Percentiles rank a stretch among this genome's conserved stretches.
Conservation (phyloP, 805 yeast genomes). For the Spathaspora passalidarum region DNA sequence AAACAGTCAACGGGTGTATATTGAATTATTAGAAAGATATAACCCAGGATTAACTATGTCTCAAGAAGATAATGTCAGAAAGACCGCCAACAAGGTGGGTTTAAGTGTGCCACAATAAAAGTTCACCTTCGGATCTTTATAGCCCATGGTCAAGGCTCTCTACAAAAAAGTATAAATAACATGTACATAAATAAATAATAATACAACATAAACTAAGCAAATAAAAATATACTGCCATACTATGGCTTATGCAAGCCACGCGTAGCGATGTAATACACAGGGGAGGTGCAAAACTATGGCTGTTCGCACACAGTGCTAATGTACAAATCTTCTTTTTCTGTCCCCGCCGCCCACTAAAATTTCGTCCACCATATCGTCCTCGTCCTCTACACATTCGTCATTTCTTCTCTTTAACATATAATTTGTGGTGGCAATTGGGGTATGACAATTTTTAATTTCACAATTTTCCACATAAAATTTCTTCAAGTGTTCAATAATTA, state of each 20-base stretch:
- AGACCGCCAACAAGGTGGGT: conserved; percentile 89
- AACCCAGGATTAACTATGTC: conserved; percentile 79
- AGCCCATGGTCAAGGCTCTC: no score
- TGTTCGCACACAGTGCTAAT: neutral
- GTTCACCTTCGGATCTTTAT: no score
- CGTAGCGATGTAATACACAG: no score
- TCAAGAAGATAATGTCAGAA: conserved; percentile 73
- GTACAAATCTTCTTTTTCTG: conserved; percentile 15
- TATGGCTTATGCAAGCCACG: no score
- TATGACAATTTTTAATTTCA: conserved; percentile 26
- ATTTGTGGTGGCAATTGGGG: conserved; percentile 22
- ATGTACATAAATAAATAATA: conserved; percentile 2
- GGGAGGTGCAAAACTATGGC: no score
- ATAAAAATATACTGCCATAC: neutral
- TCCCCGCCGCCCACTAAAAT: conserved; percentile 16
- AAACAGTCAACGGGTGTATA: conserved; percentile 71
- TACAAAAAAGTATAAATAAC: neutral
- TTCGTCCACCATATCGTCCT: conserved; percentile 7
- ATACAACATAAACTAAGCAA: conserved; percentile 1
- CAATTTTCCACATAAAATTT: conserved; percentile 34
- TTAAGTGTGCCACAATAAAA: conserved; percentile 41
- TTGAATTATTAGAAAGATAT: conserved; percentile 77
- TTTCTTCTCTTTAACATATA: conserved; percentile 27
- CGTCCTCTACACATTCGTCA: conserved; percentile 16
- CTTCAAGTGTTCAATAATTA: conserved; percentile 37